These are phyloP conservation scores for Hymenoscyphus albidus DNA, from an alignment of 2,329 filamentous ascomycete species.

Conservation along the genomic window DNA sequence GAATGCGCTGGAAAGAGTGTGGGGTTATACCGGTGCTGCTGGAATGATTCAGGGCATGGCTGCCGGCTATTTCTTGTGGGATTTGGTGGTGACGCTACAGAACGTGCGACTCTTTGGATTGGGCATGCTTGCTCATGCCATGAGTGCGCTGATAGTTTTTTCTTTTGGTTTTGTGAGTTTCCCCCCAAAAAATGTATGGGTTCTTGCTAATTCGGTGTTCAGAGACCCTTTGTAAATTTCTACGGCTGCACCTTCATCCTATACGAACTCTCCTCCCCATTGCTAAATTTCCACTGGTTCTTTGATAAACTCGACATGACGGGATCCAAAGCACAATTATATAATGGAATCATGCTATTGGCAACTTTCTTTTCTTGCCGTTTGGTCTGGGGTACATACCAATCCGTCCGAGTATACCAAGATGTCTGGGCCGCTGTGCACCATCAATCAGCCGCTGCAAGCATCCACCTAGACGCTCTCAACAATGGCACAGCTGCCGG, in stretches of 20 bases:
- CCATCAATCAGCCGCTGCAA: conserved; percentile 38
- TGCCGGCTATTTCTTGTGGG: conserved; percentile 81
- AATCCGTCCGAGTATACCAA: conserved; percentile 63
- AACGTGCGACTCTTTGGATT: conserved; percentile 63
- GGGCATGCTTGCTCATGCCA: conserved; percentile 66
- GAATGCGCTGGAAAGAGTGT: conserved; percentile 65
- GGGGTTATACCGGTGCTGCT: conserved; percentile 69
- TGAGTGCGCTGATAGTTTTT: conserved; percentile 71
- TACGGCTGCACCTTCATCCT: conserved; percentile 79
- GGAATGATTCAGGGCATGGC: conserved; percentile 75
- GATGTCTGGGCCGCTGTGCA: conserved; percentile 63
- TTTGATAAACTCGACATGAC: conserved; percentile 83
- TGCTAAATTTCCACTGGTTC: conserved; percentile 89
- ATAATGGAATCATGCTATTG: conserved; percentile 72
- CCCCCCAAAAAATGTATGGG: background rate
- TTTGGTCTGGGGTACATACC: conserved; percentile 72
- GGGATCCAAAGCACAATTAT: conserved; percentile 67
- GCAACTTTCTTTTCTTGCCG: conserved; percentile 73
- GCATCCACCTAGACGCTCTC: conserved; percentile 34
- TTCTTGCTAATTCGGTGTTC: conserved; percentile 19
- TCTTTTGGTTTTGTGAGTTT: conserved; percentile 72
- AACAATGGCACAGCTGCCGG: conserved; percentile 36
- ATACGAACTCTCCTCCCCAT: conserved; percentile 81
- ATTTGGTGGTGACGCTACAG: conserved; percentile 64
- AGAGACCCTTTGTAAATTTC: conserved; percentile 83